Conservation (phyloP, 2,329 filamentous ascomycete species). For the Hypoxylon sp. region DNA sequence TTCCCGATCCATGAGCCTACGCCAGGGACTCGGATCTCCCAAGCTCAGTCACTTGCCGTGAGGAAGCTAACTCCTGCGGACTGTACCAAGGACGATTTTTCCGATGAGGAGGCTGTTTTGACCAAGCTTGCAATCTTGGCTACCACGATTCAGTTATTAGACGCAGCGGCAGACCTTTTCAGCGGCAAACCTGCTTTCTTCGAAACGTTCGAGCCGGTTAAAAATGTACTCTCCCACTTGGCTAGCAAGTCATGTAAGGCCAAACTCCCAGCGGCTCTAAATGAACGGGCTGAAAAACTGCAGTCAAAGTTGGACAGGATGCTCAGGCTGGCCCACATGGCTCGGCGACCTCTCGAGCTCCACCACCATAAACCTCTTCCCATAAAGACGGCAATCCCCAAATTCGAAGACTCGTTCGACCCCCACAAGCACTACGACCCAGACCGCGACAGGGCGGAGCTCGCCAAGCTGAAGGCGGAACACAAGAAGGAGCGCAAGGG, state of each 20-base stretch:
- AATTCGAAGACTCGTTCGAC: constrained; percentile 96
- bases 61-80: constrained; percentile 74
- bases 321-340: constrained; percentile 73
- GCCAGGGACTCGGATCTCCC: constrained; percentile 65
- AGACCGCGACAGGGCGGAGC: constrained; percentile 88
- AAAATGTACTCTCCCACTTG: constrained; percentile 73
- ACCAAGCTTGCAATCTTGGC: constrained; percentile 70
- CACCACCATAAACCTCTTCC: constrained; percentile 91
- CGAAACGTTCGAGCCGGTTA: constrained; percentile 81
- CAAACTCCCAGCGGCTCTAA: constrained; percentile 64
- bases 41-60: constrained; percentile 58
- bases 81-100: constrained; percentile 58
- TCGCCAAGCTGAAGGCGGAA: constrained; percentile 87
- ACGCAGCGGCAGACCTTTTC: constrained; percentile 81
- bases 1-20: constrained; percentile 75
- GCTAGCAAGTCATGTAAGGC: constrained; percentile 65
- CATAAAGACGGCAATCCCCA: constrained; percentile 90
- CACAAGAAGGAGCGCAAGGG: constrained; percentile 97
- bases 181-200: constrained; percentile 78
- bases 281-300: constrained; percentile 60
- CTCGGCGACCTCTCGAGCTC: constrained; percentile 84
- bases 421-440: constrained; percentile 98
- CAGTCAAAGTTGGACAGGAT: constrained; percentile 66
- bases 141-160: constrained; percentile 76
- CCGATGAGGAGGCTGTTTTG: constrained; percentile 54